Base-by-base conservation (phyloP, 176 grass and related monocot genomes). In the Ensete ventricosum region DNA sequence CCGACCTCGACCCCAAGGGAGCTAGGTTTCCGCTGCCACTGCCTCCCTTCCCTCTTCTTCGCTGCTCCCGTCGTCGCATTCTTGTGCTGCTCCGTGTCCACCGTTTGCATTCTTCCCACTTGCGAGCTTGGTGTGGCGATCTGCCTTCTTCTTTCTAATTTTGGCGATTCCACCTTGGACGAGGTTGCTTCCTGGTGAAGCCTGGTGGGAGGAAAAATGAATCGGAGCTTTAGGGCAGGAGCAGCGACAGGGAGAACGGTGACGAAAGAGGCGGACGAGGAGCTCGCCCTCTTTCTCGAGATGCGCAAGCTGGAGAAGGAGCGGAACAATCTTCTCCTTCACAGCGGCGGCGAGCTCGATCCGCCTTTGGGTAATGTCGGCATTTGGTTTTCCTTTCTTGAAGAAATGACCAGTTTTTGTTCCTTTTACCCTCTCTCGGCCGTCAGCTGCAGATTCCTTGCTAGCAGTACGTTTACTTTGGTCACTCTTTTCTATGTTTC, bases 271-370 rank as follows among this genome's bases (percentile, higher is more conserved):
- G 90, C 88, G 90, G 94, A 98, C 72, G 94, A 98, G 77, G 94
- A 98, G 82, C 94, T 98, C 10, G 94, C 94, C 57, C 85, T 98
- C 69, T 98, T 98, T 85, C 94, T 98, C 62, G 90, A 98, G 90
- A 98, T 98, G 94, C 88, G 94, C 81, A 91, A 87, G 54, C 88
- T 86, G 75, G 90, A 91, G 83, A 77, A 76, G 80, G 66, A 69
- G 34, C 27, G 66, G 66, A 69, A 49, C 26, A 78, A 77, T 17
- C 80, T 82, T 53, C 70, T 68, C 62, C 17, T 24, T 50, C 27
- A 74, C 51, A 48, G n/a, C 62, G 6, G 16, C 12, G 80, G 54
- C 14, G 71, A 67, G 66, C 58, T 82, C 59, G 55, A 67, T 68
- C 72, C 52, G 9, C 68, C 79, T 12, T 12, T 54, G 1, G 20